Conservation (phyloP, 2,329 filamentous ascomycete species). For the Cordyceps pruinosa region DNA sequence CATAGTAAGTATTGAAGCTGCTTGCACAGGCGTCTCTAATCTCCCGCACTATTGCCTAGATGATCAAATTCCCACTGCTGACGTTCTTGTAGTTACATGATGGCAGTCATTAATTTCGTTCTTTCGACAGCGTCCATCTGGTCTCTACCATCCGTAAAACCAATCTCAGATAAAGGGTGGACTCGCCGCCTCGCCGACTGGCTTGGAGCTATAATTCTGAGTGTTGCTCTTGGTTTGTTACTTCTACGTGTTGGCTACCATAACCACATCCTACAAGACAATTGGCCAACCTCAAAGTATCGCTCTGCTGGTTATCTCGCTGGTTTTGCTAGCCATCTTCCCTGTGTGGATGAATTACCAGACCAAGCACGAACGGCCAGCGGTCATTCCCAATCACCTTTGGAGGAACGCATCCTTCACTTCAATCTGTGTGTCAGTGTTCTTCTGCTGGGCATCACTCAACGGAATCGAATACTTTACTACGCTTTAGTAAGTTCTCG, state of each 20-base stretch:
- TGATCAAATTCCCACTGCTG: too few relatives aligned
- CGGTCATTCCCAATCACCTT: conserved; percentile 53
- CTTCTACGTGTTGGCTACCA: conserved; percentile 44
- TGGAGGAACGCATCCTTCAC: conserved; percentile 52
- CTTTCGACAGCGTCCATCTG: conserved; percentile 31
- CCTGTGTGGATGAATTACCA: conserved; percentile 48
- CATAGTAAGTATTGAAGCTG: conserved; percentile 23
- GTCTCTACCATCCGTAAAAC: conserved; percentile 25
- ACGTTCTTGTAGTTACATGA: conserved; percentile 23
- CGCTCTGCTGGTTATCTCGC: conserved; percentile 34
- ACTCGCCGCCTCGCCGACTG: conserved; percentile 33
- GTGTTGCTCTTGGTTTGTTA: conserved; percentile 39
- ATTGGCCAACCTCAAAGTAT: conserved; percentile 37
- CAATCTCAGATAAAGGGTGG: conserved; percentile 21
- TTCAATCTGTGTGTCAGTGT: conserved; percentile 44
- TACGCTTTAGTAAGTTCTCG: conserved; percentile 36
- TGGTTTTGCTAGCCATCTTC: conserved; percentile 41
- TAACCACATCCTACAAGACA: conserved; percentile 30
- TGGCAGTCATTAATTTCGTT: conserved; percentile 29
- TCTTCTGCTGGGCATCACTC: conserved; percentile 39
- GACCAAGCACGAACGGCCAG: conserved; percentile 38
- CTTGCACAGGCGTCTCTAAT: too few relatives aligned
- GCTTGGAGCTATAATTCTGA: conserved; percentile 41
- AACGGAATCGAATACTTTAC: conserved; percentile 43
- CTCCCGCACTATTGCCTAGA: too few relatives aligned